Evolutionary conservation across 371 early-diverging fungal species (phyloP), one percentile per base, ranked within the genome.

Genomic region (Rhizopus microsporus): DNA sequence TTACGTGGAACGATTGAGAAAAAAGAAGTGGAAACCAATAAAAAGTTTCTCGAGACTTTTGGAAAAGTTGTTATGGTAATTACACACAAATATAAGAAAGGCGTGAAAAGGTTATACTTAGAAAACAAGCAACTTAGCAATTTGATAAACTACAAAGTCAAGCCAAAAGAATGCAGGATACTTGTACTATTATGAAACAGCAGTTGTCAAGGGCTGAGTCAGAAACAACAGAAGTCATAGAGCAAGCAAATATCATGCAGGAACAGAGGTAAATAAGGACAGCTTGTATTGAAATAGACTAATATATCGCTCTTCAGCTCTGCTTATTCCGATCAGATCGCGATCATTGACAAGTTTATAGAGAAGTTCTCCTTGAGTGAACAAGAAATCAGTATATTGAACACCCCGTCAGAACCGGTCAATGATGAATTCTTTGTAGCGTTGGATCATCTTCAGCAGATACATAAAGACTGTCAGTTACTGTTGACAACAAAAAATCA

Each of bases 381-480:
- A 42, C 67, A 67, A 0, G 90, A 92, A 60, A 74, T 87, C 32
- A 71, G 74, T 12, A 68, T 81, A 4, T 65, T 88, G 3, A 78
- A 83, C 15, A 72, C 83, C 5, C 71, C 81, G 0, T 71, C 77
- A 2, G 65, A 71, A 47, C 78, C 75, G 7, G 77, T 90, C 15
- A 78, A 78, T 5, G 67, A 75, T 9, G 78, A 68, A 10, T 93
- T 90, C 56, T 92, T 95, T 70, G 83, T 76, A 8, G 91, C 90
- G 1, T 69, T 95, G 57, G 71, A 82, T 7, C 86, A 84, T 38
- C 63, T 91, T n/a, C 87, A 88, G 31, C 77, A 81, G 42, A 87
- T 90, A 33, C 87, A 88, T 46, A 77, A 80, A 7, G 91, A 93
- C 59, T 94, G 94, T 74, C 81, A 88, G 57, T 76, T 87, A 34